These are phyloP conservation scores for Penicillium cosmopolitanum DNA, from an alignment of 495 filamentous ascomycete species.

Conservation along the genomic window DNA sequence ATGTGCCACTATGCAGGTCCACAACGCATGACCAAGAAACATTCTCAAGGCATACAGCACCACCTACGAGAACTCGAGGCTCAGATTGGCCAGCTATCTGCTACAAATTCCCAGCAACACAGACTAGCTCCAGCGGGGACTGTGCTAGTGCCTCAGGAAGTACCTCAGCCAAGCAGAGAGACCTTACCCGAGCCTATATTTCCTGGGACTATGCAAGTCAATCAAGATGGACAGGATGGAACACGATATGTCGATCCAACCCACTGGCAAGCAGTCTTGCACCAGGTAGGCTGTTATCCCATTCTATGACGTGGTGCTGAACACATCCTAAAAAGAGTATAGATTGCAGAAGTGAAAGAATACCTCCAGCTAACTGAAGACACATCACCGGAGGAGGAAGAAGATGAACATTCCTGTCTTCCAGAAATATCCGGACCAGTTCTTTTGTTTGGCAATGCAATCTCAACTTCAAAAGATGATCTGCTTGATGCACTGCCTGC, in stretches of 20 bases:
- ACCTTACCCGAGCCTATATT: background rate
- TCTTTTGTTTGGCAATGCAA: constrained; percentile 35
- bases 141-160: background rate
- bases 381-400: constrained; percentile 22
- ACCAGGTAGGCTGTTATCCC: constrained; percentile 30
- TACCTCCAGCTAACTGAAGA: constrained; percentile 29
- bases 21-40: constrained; percentile 11
- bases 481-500: constrained; percentile 35
- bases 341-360: constrained; percentile 31
- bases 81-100: constrained; percentile 22
- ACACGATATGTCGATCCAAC: constrained; percentile 39
- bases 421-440: constrained; percentile 27
- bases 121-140: too few relatives aligned
- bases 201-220: constrained; percentile 73
- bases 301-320: background rate
- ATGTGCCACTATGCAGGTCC: constrained; percentile 35
- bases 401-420: constrained; percentile 6
- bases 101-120: constrained; percentile 4
- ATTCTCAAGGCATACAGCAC: constrained; percentile 24
- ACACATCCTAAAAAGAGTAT: background rate
- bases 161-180: background rate
- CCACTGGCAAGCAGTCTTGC: constrained; percentile 46
- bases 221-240: constrained; percentile 32
- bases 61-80: constrained; percentile 19
- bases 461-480: constrained; percentile 26